Percentiles rank a stretch among this genome's conserved stretches.
Conservation (phyloP, 2,329 filamentous ascomycete species). For the Pseudocercospora vitis region DNA sequence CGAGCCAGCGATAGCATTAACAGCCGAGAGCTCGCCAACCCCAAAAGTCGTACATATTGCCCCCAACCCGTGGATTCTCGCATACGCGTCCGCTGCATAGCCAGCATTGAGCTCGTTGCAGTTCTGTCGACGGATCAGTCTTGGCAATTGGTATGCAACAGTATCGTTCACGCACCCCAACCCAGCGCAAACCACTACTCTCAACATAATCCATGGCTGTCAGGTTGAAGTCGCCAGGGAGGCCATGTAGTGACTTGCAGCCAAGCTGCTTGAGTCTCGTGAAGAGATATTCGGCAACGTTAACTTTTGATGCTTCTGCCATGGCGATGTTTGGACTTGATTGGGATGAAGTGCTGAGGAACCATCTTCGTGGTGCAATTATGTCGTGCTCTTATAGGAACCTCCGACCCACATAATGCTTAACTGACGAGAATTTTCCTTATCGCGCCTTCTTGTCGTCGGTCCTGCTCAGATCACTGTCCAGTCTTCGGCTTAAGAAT, state of each 20-base stretch:
- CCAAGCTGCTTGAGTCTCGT: slow-evolving; percentile 19
- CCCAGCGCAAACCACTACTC: slow-evolving; percentile 42
- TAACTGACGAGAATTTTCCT: neutral
- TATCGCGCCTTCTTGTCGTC: neutral
- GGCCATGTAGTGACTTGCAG: slow-evolving; percentile 17
- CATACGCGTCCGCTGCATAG: slow-evolving; percentile 20
- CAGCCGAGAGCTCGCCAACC: slow-evolving; percentile 53
- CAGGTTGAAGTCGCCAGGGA: slow-evolving; percentile 49
- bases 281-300: slow-evolving; percentile 22
- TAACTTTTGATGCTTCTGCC: slow-evolving; percentile 14
- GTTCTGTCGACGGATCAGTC: slow-evolving; percentile 48
- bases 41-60: slow-evolving; percentile 57
- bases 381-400: neutral
- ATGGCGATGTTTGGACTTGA: slow-evolving; percentile 5
- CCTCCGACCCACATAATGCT: neutral
- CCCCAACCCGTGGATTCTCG: slow-evolving; percentile 32
- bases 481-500: neutral
- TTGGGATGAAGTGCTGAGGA: neutral
- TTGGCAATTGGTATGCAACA: slow-evolving; percentile 30
- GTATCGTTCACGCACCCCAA: slow-evolving; percentile 49
- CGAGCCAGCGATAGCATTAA: slow-evolving; percentile 48
- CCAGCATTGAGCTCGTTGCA: slow-evolving; percentile 21
- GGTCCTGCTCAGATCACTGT: neutral
- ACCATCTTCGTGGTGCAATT: neutral
- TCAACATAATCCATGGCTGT: slow-evolving; percentile 48